Evolutionary conservation across 1,284 basidiomycete genomes (phyloP).

Genomic region (Irpex rosettiformis): DNA sequence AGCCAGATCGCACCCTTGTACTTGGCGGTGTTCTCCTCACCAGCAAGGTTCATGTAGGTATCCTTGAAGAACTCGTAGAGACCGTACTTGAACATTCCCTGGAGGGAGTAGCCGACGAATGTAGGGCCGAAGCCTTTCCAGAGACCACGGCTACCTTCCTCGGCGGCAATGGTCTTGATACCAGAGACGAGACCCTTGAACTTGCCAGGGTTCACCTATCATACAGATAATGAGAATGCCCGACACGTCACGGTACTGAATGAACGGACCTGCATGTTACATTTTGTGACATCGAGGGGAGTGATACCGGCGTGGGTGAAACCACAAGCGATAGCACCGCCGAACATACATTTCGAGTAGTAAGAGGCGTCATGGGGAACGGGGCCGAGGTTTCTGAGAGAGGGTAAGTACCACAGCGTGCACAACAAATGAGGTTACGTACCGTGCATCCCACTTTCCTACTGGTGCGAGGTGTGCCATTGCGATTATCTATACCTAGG

Average conservation of each 20-base stretch:
- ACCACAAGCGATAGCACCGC: conserved; percentile 91
- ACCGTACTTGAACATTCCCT: conserved; percentile 97
- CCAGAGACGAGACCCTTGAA: conserved; percentile 75
- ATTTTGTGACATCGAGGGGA: conserved; percentile 94
- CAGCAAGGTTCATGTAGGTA: conserved; percentile 79
- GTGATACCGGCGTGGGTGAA: conserved; percentile 93
- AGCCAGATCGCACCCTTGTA: conserved; percentile 97
- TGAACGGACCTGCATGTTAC: conserved; percentile 90
- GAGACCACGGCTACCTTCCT: conserved; percentile 83
- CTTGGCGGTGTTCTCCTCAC: conserved; percentile 77
- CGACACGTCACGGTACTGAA: conserved; percentile 21
- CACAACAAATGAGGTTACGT: conserved; percentile 18
- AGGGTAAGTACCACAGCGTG: conserved; percentile 8
- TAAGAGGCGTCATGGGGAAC: conserved; percentile 71
- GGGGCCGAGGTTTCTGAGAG: conserved; percentile 56
- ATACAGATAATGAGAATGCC: conserved; percentile 2
- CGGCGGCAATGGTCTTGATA: conserved; percentile 73
- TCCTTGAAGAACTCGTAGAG: conserved; percentile 98
- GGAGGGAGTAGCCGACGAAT: conserved; percentile 90
- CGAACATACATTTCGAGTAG: conserved; percentile 82
- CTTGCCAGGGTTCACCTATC: conserved; percentile 73
- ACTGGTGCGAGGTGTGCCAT: conserved; percentile 34
- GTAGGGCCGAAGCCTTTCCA: conserved; percentile 95
- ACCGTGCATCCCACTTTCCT: conserved; percentile 74
- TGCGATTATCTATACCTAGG: conserved; percentile 25